These are phyloP conservation scores for Colletotrichum cuscutae DNA, from an alignment of 2,329 filamentous ascomycete genomes.

Conservation along the genomic window DNA sequence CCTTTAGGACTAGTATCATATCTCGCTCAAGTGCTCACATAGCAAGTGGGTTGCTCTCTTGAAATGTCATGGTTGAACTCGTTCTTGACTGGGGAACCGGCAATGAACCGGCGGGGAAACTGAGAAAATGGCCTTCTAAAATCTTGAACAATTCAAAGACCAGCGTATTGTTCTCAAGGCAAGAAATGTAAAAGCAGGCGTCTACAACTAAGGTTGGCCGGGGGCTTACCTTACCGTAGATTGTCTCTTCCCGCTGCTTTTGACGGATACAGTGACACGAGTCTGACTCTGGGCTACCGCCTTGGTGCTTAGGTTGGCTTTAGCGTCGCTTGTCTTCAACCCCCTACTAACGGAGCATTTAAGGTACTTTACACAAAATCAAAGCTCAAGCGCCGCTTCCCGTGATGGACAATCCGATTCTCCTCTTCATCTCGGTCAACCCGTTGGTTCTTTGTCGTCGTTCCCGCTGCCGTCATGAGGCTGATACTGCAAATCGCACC, in stretches of 20 bases:
- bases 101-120: not conserved
- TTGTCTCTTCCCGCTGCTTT: not conserved
- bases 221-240: not conserved
- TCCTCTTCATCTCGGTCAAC: not conserved
- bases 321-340: not conserved
- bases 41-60: not conserved
- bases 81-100: slow-evolving; percentile 15
- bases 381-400: not conserved
- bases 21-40: not conserved
- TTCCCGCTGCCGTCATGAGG: not conserved
- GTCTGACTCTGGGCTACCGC: not conserved
- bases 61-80: not conserved
- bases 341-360: not conserved
- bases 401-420: not conserved
- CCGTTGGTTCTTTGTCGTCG: slow-evolving; percentile 12
- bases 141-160: not conserved
- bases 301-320: not conserved
- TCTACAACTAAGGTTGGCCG: not conserved
- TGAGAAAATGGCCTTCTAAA: not conserved
- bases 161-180: not conserved
- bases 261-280: too few relatives aligned
- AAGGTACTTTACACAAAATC: not conserved
- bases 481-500: not conserved
- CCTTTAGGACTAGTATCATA: not conserved
- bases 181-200: not conserved